Percentiles rank a stretch among this genome's conserved stretches.
Evolutionary conservation across 1,284 basidiomycete species (phyloP).

Genomic region (Cryptococcus sp.): DNA sequence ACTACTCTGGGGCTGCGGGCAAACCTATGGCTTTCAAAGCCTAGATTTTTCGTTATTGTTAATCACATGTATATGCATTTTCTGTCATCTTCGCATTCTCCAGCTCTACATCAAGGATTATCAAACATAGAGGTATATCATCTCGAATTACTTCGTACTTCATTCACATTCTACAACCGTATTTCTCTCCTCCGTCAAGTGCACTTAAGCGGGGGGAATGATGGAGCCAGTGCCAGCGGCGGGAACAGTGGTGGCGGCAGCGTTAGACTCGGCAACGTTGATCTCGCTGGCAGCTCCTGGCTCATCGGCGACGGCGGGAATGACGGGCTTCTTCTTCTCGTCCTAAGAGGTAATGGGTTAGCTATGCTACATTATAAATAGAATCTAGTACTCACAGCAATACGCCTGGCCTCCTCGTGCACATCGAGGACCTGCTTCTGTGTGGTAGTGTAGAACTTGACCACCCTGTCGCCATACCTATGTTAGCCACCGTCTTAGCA

Average conservation of each 20-base stretch:
- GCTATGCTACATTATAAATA: not conserved
- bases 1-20: conserved; percentile 56
- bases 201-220: conserved; percentile 2
- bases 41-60: conserved; percentile 46
- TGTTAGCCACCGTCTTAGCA: conserved; percentile 8
- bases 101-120: too few relatives aligned
- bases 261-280: conserved; percentile 14
- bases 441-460: conserved; percentile 66
- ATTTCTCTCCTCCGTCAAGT: not conserved
- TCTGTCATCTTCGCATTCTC: too few relatives aligned
- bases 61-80: too few relatives aligned
- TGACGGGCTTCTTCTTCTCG: conserved; percentile 41
- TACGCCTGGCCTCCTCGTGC: conserved; percentile 58
- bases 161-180: not conserved
- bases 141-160: not conserved
- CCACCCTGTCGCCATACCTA: conserved; percentile 41
- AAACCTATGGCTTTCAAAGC: conserved; percentile 41
- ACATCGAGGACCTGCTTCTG: conserved; percentile 66
- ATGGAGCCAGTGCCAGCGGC: conserved; percentile 9
- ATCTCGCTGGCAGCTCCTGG: conserved; percentile 16
- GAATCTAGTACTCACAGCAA: conserved; percentile 50
- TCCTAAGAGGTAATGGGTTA: conserved; percentile 27
- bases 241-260: conserved; percentile 15
- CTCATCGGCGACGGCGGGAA: conserved; percentile 20
- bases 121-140: too few relatives aligned